phyloP scores from a whole-genome alignment of 495 filamentous ascomycete genomes.

The Trichoderma gamsii region DNA sequence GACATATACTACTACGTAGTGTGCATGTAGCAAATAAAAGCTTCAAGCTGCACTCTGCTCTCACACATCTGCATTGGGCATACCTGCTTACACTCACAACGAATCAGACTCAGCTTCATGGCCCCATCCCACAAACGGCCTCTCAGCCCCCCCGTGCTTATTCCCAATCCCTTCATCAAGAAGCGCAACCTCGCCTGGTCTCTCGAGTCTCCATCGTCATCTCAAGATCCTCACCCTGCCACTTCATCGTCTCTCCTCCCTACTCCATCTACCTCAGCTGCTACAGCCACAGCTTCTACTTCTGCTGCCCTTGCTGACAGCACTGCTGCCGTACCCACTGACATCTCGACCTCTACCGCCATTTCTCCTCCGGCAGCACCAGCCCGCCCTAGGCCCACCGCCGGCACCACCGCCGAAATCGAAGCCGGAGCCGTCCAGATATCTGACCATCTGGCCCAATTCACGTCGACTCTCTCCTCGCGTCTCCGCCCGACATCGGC shows the following conservation, averaged over 20 bases:
- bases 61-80: no score
- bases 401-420: conserved; percentile 38
- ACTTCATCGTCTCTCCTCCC: background rate
- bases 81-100: background rate
- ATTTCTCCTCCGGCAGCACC: background rate
- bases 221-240: conserved; percentile 16
- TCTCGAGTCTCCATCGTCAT: conserved; percentile 21
- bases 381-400: background rate
- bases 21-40: no score
- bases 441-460: conserved; percentile 47
- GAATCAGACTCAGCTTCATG: background rate
- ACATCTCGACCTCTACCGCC: conserved; percentile 1
- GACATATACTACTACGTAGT: no score
- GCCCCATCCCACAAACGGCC: background rate
- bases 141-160: conserved; percentile 9
- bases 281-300: background rate
- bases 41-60: background rate
- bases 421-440: conserved; percentile 52
- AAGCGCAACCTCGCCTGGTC: conserved; percentile 32
- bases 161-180: conserved; percentile 28
- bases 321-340: background rate
- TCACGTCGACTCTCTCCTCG: conserved; percentile 39
- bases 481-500: conserved; percentile 24
- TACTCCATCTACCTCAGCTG: no score
- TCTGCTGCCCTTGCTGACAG: background rate